Evolutionary conservation across 2,329 filamentous ascomycete genomes (phyloP), one percentile per base, ranked within the genome.

Genomic region (Cercospora sesami): DNA sequence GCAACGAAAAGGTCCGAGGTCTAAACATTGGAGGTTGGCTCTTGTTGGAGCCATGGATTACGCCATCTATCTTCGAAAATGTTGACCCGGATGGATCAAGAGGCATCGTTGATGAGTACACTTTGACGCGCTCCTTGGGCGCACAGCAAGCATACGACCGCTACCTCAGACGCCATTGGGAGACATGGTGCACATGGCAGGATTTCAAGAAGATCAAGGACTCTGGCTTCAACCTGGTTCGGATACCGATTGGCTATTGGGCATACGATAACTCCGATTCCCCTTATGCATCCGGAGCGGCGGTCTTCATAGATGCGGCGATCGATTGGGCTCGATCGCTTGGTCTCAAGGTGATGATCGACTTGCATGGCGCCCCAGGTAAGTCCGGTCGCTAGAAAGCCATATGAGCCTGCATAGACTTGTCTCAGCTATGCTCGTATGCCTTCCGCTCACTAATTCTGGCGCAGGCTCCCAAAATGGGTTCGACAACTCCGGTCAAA

Each of bases 201-300:
- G 86, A 88, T 73, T 86, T 89, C 75, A 78, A 85, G 72, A 86
- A 84, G 71, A 88, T 89, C 72, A 81, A 82, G 18, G 76, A 82
- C 39, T 81, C 85, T 0, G 86, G 86, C 5, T 86, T 89, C 77
- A 88, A 89, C 74, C 78, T 86, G 9, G 84, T 89, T 9, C 81
- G 86, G 14, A 85, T 89, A 42, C 86, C 86, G 0, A 81, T 88
- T 64, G 86, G 86, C 7, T 88, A 83, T 74, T 89, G 86, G 86
- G 86, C 86, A 16, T 87, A 86, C 69, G 80, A 84, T 62, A 83
- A 85, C 14, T 76, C 79, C 28, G 79, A 80, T 33, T 78, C 82
- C 28, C 82, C 86, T 1, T 89, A 87, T 70, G 81, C 83, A 2
- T 76, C 80, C 68, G 85, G 85, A 4, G 83, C 84, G 16, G 83